Percentiles rank a stretch among this genome's conserved stretches.
Conservation (phyloP, 176 grass and related monocot species). For the Secale cereale region DNA sequence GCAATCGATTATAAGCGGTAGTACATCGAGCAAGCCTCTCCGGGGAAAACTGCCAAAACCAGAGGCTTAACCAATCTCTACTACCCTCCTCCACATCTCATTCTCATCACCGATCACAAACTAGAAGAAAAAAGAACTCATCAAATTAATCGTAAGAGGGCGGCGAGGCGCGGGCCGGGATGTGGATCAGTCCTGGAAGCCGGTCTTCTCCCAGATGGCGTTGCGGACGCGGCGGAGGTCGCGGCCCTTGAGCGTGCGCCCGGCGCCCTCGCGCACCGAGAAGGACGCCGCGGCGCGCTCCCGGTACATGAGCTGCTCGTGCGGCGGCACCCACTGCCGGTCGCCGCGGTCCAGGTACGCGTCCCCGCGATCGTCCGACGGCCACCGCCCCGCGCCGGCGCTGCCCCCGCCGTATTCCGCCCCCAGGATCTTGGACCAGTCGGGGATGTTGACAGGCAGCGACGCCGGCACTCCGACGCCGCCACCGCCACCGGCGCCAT, state of each 20-base stretch:
- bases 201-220: conserved; percentile 97
- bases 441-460: conserved; percentile 81
- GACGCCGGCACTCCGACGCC: conserved; percentile 27
- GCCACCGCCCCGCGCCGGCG: conserved; percentile 29
- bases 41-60: conserved; percentile 42
- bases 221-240: conserved; percentile 93
- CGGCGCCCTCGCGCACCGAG: conserved; percentile 85
- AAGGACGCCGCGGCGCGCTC: conserved; percentile 60
- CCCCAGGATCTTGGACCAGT: conserved; percentile 87
- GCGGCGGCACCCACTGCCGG: conserved; percentile 66
- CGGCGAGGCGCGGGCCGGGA: not conserved
- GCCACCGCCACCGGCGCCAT: not conserved
- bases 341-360: conserved; percentile 21
- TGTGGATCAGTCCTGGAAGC: conserved; percentile 69
- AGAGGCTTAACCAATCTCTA: conserved; percentile 40
- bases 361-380: conserved; percentile 25
- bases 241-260: conserved; percentile 90
- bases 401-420: conserved; percentile 44
- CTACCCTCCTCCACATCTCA: not conserved
- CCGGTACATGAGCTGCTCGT: conserved; percentile 78
- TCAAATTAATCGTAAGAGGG: not conserved
- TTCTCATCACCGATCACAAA: conserved; percentile 25
- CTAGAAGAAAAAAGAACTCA: conserved; percentile 9
- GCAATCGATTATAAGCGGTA: not conserved
- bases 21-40: conserved; percentile 41